phyloP scores from a whole-genome alignment of 2,329 filamentous ascomycete species.

The Colletotrichum euphorbiae region DNA sequence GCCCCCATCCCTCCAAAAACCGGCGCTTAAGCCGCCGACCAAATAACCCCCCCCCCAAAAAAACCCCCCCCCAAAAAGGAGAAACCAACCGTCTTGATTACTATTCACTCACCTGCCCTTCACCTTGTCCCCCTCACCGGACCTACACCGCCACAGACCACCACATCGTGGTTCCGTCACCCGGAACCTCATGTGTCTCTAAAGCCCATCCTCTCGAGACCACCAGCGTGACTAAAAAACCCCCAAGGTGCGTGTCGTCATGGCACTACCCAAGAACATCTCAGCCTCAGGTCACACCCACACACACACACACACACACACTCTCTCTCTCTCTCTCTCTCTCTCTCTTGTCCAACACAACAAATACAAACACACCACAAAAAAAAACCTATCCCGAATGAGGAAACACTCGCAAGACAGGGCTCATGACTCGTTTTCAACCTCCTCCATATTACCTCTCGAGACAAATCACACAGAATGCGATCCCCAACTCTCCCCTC shows the following conservation, averaged over 20 bases:
- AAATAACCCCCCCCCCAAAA: neutral
- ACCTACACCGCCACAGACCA: constrained; percentile 16
- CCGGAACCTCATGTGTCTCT: neutral
- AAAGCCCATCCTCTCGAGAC: neutral
- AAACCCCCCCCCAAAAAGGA: neutral
- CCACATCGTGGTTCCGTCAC: neutral
- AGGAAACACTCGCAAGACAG: neutral
- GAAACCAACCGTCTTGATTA: neutral
- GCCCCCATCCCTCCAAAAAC: neutral
- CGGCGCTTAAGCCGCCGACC: too few species aligned
- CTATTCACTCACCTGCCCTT: constrained; percentile 7
- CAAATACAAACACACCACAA: too few species aligned
- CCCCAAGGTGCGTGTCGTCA: too few species aligned
- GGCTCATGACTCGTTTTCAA: neutral
- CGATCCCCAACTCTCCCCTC: too few species aligned
- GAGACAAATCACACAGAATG: too few species aligned
- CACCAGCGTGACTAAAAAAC: too few species aligned
- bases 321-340: too few species aligned
- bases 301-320: too few species aligned
- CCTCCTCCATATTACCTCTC: too few species aligned
- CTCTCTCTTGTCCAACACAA: too few species aligned
- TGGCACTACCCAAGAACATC: too few species aligned
- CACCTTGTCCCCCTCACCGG: constrained; percentile 7
- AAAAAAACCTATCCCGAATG: neutral
- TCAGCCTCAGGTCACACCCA: too few species aligned